A percentile compares a stretch with the other conserved stretches of the same genome.
phyloP scores from a whole-genome alignment of 495 filamentous ascomycete species.

The Ramalina peruviana region DNA sequence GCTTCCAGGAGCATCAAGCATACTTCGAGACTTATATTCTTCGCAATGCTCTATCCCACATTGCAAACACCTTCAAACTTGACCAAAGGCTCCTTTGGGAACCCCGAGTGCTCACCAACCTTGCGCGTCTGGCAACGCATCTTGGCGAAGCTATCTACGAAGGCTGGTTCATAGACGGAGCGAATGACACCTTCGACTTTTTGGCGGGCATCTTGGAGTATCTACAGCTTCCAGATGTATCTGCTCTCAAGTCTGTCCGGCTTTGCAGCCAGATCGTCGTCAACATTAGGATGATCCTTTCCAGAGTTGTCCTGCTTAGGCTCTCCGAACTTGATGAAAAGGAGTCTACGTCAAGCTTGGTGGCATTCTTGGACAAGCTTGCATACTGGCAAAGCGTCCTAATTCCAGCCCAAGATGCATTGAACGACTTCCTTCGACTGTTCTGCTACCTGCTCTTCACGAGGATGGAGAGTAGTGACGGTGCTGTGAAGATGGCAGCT shows the following conservation, averaged over 20 bases:
- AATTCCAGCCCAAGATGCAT: conserved; percentile 57
- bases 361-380: conserved; percentile 64
- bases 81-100: conserved; percentile 63
- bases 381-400: conserved; percentile 92
- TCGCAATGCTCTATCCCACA: conserved; percentile 53
- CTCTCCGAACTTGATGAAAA: conserved; percentile 71
- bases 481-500: conserved; percentile 57
- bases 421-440: conserved; percentile 63
- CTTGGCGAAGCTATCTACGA: conserved; percentile 84
- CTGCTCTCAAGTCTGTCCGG: conserved; percentile 66
- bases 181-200: conserved; percentile 70
- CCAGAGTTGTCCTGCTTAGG: conserved; percentile 61
- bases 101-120: conserved; percentile 70
- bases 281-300: conserved; percentile 59
- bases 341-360: conserved; percentile 39
- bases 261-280: conserved; percentile 70
- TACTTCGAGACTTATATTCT: conserved; percentile 89
- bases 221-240: conserved; percentile 72
- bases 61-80: conserved; percentile 54
- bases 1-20: conserved; percentile 84
- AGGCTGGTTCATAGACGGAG: conserved; percentile 87
- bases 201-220: conserved; percentile 75
- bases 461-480: conserved; percentile 52
- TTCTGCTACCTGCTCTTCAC: conserved; percentile 85
- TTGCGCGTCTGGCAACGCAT: conserved; percentile 64